Percentiles rank a stretch among this genome's conserved stretches.
Conservation (phyloP, 1,139 yeast species). For the Taphrina populina region DNA sequence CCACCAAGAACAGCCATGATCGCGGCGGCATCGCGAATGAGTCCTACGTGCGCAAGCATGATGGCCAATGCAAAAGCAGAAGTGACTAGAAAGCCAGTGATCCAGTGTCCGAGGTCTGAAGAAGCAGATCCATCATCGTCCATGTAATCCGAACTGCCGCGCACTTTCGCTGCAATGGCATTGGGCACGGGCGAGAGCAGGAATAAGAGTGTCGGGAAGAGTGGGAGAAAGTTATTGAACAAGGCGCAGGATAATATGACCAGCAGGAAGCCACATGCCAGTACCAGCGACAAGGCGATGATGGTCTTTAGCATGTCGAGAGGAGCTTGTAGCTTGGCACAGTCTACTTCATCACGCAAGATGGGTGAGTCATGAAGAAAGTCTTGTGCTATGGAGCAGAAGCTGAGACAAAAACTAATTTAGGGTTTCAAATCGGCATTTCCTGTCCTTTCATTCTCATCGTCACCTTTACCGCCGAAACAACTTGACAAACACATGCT, state of each 20-base stretch:
- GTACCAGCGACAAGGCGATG: slow-evolving; percentile 67
- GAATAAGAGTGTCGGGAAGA: slow-evolving; percentile 54
- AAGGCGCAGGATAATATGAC: slow-evolving; percentile 69
- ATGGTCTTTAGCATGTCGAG: slow-evolving; percentile 45
- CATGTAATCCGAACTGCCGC: slow-evolving; percentile 43
- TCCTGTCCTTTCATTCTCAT: too few relatives aligned
- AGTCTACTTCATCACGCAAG: too few relatives aligned
- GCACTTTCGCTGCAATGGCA: slow-evolving; percentile 51
- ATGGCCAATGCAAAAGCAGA: slow-evolving; percentile 70
- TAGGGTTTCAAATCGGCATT: too few relatives aligned
- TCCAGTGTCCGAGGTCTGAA: slow-evolving; percentile 65
- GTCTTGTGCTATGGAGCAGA: too few relatives aligned
- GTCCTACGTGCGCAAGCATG: slow-evolving; percentile 61
- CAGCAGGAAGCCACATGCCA: slow-evolving; percentile 74
- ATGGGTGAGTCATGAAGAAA: too few relatives aligned
- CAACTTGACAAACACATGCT: too few relatives aligned
- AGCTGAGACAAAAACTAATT: too few relatives aligned
- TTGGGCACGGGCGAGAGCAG: slow-evolving; percentile 72
- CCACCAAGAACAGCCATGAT: slow-evolving; percentile 70
- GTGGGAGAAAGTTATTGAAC: slow-evolving; percentile 75
- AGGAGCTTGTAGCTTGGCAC: too few relatives aligned
- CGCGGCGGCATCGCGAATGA: slow-evolving; percentile 60
- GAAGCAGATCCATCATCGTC: slow-evolving; percentile 46
- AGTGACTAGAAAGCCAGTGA: slow-evolving; percentile 64
- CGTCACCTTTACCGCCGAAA: too few relatives aligned